These are phyloP conservation scores for Parietaria judaica DNA, from an alignment of 306 rosid genomes.

Conservation along the genomic window DNA sequence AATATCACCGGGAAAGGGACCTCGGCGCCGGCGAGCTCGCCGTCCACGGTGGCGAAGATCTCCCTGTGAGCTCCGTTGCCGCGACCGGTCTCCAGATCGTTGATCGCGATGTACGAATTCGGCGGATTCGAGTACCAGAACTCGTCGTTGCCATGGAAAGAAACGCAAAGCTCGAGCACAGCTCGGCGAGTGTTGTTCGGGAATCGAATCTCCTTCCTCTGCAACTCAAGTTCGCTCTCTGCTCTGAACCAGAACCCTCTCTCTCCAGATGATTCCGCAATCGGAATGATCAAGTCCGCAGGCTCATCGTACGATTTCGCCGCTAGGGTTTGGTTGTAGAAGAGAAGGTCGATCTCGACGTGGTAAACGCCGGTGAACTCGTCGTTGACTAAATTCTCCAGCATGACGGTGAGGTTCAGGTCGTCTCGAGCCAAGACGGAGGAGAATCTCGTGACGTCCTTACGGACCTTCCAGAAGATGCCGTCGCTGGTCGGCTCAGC, in stretches of 20 bases:
- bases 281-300: conserved; percentile 67
- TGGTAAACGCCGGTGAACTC: conserved; percentile 62
- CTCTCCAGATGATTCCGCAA: conserved; percentile 35
- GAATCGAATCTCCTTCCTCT: conserved; percentile 28
- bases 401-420: conserved; percentile 61
- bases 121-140: conserved; percentile 89
- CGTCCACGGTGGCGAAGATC: conserved; percentile 54
- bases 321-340: conserved; percentile 16
- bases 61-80: conserved; percentile 75
- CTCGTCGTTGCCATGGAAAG: conserved; percentile 82
- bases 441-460: conserved; percentile 64
- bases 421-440: conserved; percentile 35
- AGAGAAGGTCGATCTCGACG: conserved; percentile 40
- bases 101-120: conserved; percentile 40
- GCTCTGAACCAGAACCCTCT: conserved; percentile 68
- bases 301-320: conserved; percentile 1
- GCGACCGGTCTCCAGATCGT: conserved; percentile 46
- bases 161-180: conserved; percentile 54
- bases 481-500: conserved; percentile 50
- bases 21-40: conserved; percentile 51
- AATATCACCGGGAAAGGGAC: conserved; percentile 79
- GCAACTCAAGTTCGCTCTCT: conserved; percentile 34
- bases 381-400: conserved; percentile 47
- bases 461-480: conserved; percentile 62
- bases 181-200: conserved; percentile 51